Percentiles rank a stretch among this genome's conserved stretches.
phyloP scores from a whole-genome alignment of 2,329 filamentous ascomycete species.

The Cercospora beticola region DNA sequence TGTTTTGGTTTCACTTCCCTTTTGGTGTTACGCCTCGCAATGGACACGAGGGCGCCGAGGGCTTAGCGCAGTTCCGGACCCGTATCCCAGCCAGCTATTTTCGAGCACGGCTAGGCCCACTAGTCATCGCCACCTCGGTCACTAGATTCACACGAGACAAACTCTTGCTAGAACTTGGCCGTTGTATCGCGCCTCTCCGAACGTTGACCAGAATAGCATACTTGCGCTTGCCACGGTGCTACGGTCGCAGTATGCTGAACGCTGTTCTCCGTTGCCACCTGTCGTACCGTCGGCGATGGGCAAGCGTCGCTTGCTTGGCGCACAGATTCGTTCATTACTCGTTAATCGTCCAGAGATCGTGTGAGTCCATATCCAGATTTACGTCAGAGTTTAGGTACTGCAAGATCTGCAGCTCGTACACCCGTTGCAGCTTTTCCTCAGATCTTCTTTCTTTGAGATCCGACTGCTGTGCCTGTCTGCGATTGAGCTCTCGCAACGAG shows the following conservation, averaged over 20 bases:
- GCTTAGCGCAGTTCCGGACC: not conserved
- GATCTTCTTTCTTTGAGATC: conserved; percentile 29
- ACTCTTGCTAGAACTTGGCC: not conserved
- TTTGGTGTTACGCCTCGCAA: not conserved
- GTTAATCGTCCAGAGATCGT: conserved; percentile 20
- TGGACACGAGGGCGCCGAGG: not conserved
- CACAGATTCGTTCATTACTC: not conserved
- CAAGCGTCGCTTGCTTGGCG: not conserved
- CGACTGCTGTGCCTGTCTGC: conserved; percentile 18
- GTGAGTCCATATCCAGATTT: conserved; percentile 6
- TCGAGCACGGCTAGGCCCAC: not conserved
- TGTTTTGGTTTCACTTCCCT: not conserved
- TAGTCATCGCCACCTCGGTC: not conserved
- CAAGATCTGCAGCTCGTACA: conserved; percentile 37
- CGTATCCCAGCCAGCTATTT: not conserved
- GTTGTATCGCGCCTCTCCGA: not conserved
- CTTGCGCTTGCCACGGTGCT: not conserved
- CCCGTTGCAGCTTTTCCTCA: conserved; percentile 32
- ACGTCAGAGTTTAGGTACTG: conserved; percentile 32
- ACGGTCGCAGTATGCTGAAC: not conserved
- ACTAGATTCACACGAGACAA: conserved; percentile 1
- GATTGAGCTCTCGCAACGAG: conserved; percentile 35
- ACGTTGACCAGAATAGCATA: not conserved
- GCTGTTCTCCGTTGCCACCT: not conserved
- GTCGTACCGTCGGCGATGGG: not conserved